Evolutionary conservation across 2,329 filamentous ascomycete species (phyloP).

Genomic region (Sporothrix sp.): DNA sequence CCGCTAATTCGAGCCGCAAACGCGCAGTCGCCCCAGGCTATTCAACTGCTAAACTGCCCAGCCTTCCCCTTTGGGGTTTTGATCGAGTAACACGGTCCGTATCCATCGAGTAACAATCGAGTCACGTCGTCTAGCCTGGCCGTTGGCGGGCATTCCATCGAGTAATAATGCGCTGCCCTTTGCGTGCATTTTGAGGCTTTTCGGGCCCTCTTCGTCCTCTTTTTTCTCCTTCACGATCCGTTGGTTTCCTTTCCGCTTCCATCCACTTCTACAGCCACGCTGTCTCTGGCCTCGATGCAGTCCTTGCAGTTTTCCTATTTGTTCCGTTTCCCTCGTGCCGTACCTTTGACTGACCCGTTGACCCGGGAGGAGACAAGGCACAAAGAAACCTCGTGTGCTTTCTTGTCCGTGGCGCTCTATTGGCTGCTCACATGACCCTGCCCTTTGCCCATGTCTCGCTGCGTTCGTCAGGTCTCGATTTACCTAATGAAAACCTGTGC

Average conservation of each 20-base stretch:
- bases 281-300: background rate
- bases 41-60: too few species aligned
- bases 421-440: background rate
- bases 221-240: background rate
- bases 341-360: background rate
- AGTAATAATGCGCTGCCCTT: conserved; percentile 3
- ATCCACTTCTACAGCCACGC: background rate
- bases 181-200: conserved; percentile 4
- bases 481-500: background rate
- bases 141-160: background rate
- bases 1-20: too few species aligned
- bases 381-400: background rate
- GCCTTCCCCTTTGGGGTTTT: conserved; percentile 26
- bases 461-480: background rate
- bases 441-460: conserved; percentile 7
- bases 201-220: background rate
- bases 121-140: too few species aligned
- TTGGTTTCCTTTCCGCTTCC: background rate
- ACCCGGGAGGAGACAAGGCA: background rate
- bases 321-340: background rate
- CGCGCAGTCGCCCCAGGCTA: background rate
- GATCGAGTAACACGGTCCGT: conserved; percentile 31
- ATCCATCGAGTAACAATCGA: conserved; percentile 33
- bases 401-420: background rate
- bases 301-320: background rate